Conservation (phyloP, 306 rosid genomes). For the Lablab purpureus region DNA sequence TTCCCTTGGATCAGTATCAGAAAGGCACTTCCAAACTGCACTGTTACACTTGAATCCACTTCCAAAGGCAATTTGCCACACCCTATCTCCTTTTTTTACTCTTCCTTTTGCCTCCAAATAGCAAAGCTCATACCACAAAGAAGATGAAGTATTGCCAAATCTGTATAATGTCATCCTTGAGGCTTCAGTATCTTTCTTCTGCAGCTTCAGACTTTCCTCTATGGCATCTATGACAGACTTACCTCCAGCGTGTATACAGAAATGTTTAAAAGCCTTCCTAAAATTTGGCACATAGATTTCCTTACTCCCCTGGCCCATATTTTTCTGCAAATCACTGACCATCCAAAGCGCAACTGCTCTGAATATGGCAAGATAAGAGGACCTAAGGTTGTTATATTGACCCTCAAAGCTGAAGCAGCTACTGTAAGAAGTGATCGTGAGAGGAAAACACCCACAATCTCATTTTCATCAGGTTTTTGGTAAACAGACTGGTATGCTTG, state of each 20-base stretch:
- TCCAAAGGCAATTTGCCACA: constrained; percentile 81
- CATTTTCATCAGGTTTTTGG: constrained; percentile 62
- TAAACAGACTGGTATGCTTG: constrained; percentile 64
- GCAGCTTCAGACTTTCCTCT: constrained; percentile 60
- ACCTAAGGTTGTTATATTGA: constrained; percentile 56
- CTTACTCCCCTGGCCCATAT: constrained; percentile 42
- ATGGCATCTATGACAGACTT: constrained; percentile 69
- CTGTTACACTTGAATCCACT: constrained; percentile 81
- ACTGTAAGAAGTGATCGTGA: constrained; percentile 59
- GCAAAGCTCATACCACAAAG: constrained; percentile 74
- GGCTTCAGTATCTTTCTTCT: constrained; percentile 71
- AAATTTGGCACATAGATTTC: constrained; percentile 63
- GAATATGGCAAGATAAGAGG: constrained; percentile 75
- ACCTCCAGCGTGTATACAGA: constrained; percentile 88
- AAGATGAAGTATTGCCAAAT: constrained; percentile 79
- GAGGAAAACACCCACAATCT: constrained; percentile 59
- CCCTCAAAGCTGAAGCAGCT: constrained; percentile 68
- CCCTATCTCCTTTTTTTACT: constrained; percentile 64
- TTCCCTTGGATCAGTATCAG: constrained; percentile 57
- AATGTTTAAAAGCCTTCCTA: constrained; percentile 69
- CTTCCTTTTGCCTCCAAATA: constrained; percentile 75
- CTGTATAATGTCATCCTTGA: constrained; percentile 81
- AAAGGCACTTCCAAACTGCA: constrained; percentile 73
- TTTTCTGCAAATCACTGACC: constrained; percentile 54
- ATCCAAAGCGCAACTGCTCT: constrained; percentile 54